Conservation (phyloP, 139 green algal genomes). For the Pedinophyceae sp. region DNA sequence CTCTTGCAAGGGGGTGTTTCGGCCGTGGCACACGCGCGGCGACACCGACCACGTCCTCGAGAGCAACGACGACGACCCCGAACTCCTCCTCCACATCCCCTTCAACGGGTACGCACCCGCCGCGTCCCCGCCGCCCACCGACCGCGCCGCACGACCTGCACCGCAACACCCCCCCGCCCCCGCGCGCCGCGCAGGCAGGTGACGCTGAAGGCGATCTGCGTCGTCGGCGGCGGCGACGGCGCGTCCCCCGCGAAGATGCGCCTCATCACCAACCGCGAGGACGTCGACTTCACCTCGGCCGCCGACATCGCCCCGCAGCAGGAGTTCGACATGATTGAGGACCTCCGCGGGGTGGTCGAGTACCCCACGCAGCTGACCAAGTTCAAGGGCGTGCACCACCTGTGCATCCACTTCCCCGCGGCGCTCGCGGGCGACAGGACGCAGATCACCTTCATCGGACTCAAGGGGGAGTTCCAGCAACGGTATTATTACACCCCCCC, state of each 20-base stretch:
- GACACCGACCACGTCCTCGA: slow-evolving; percentile 18
- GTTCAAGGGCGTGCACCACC: slow-evolving; percentile 65
- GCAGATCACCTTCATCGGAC: slow-evolving; percentile 58
- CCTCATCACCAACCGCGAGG: slow-evolving; percentile 61
- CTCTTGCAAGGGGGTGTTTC: slow-evolving; percentile 26
- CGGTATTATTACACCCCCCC: slow-evolving; percentile 7
- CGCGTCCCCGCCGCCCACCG: not conserved
- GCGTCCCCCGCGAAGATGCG: slow-evolving; percentile 37
- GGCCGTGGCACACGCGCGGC: slow-evolving; percentile 45
- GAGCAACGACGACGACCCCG: slow-evolving; percentile 68
- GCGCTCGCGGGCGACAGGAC: slow-evolving; percentile 39
- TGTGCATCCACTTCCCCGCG: slow-evolving; percentile 55
- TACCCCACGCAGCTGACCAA: slow-evolving; percentile 52
- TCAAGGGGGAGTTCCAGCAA: slow-evolving; percentile 64
- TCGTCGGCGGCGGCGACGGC: slow-evolving; percentile 42
- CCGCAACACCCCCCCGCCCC: not conserved
- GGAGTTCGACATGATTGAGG: slow-evolving; percentile 61
- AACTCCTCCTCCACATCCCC: slow-evolving; percentile 75
- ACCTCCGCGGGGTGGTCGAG: slow-evolving; percentile 31
- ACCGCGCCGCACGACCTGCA: not conserved
- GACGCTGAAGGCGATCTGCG: slow-evolving; percentile 62
- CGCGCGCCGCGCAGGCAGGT: slow-evolving; percentile 12
- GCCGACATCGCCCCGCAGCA: slow-evolving; percentile 41
- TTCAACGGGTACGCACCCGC: slow-evolving; percentile 12
- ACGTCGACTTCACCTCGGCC: slow-evolving; percentile 61